phyloP scores from a whole-genome alignment of 179 eudicot species.

The Spinacia oleracea region DNA sequence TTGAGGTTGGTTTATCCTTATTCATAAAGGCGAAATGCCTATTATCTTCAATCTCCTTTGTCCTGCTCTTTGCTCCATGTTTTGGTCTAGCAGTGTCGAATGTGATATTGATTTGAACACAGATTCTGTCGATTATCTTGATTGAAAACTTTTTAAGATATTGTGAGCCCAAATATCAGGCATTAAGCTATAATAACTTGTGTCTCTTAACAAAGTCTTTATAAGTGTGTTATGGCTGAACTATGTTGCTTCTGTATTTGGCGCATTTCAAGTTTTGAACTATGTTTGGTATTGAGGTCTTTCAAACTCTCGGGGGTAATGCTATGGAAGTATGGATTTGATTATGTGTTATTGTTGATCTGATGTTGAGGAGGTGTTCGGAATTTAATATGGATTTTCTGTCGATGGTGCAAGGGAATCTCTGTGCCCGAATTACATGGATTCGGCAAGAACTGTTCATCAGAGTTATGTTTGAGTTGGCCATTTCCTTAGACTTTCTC shows the following conservation, averaged over 20 bases:
- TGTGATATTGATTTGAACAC: background rate
- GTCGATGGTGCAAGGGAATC: background rate
- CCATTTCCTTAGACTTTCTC: background rate
- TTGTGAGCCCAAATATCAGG: background rate
- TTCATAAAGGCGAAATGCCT: background rate
- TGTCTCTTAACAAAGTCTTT: background rate
- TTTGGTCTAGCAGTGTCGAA: background rate
- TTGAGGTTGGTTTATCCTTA: conserved; percentile 56
- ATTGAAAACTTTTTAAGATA: background rate
- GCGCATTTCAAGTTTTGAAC: background rate
- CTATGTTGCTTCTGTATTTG: background rate
- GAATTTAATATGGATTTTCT: background rate
- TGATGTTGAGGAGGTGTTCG: background rate
- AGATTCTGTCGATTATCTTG: background rate
- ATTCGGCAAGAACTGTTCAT: background rate
- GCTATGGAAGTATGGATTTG: background rate
- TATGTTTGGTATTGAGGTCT: background rate
- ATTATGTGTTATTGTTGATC: background rate
- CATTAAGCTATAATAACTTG: background rate
- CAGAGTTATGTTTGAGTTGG: background rate
- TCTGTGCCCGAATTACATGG: background rate
- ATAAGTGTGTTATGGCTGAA: background rate
- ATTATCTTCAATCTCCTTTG: background rate
- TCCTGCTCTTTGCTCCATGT: background rate
- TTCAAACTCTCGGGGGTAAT: background rate